Percentiles rank a stretch among this genome's conserved stretches.
phyloP scores from a whole-genome alignment of 2,329 filamentous ascomycete species.

The Phoma herbarum region DNA sequence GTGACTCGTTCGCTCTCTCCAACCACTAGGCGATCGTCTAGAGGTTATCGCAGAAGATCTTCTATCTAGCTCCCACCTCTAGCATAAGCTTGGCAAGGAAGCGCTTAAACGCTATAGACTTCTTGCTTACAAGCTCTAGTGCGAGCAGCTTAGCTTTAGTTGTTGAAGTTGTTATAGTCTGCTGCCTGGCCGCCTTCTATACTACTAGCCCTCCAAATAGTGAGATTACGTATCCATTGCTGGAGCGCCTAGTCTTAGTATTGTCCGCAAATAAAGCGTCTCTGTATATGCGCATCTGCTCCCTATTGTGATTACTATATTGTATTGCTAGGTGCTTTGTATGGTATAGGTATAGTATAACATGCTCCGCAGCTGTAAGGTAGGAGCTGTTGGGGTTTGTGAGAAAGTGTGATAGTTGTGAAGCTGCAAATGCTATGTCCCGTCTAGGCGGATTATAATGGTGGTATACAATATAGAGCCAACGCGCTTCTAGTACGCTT shows the following conservation, averaged over 20 bases:
- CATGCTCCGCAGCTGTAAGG: background rate
- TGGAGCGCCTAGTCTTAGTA: background rate
- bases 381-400: background rate
- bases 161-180: background rate
- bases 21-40: background rate
- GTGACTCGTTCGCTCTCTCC: background rate
- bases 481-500: background rate
- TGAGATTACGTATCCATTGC: background rate
- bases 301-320: background rate
- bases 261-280: background rate
- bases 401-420: background rate
- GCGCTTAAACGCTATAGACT: background rate
- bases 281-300: background rate
- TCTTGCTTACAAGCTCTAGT: background rate
- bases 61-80: background rate
- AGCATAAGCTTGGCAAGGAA: background rate
- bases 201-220: background rate
- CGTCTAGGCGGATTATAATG: background rate
- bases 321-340: background rate
- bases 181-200: background rate
- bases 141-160: background rate
- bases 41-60: background rate
- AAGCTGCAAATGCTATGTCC: background rate
- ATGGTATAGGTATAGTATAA: background rate
- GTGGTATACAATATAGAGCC: background rate